phyloP scores from a whole-genome alignment of 2,329 filamentous ascomycete species.

The Capronia americana region DNA sequence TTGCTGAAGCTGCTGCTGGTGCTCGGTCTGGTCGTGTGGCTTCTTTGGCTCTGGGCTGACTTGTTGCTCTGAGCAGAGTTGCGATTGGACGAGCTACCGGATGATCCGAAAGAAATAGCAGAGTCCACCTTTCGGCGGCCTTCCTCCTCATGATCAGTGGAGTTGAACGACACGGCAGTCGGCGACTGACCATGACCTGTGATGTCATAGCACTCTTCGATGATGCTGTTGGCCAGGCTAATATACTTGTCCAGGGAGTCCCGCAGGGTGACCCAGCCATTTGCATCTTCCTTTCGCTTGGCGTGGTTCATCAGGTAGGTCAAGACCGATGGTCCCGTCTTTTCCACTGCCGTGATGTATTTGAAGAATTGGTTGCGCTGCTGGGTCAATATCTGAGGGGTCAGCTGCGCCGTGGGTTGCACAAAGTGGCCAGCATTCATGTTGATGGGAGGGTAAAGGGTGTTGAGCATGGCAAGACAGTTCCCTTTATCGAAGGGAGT shows the following conservation, averaged over 20 bases:
- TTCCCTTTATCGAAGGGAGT: slow-evolving; percentile 69
- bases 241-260: slow-evolving; percentile 65
- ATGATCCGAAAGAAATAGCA: slow-evolving; percentile 64
- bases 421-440: slow-evolving; percentile 46
- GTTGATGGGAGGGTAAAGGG: slow-evolving; percentile 64
- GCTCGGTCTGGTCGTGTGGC: slow-evolving; percentile 41
- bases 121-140: slow-evolving; percentile 65
- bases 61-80: slow-evolving; percentile 45
- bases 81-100: slow-evolving; percentile 47
- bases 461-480: slow-evolving; percentile 72
- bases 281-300: slow-evolving; percentile 58
- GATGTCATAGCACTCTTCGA: slow-evolving; percentile 64
- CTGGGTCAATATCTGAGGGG: slow-evolving; percentile 57
- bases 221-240: slow-evolving; percentile 63
- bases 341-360: slow-evolving; percentile 65
- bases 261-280: slow-evolving; percentile 60
- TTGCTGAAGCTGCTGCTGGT: slow-evolving; percentile 42
- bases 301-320: slow-evolving; percentile 61
- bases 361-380: slow-evolving; percentile 69
- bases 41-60: slow-evolving; percentile 39
- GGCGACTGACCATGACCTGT: slow-evolving; percentile 49
- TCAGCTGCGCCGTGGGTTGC: slow-evolving; percentile 60
- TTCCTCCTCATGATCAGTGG: slow-evolving; percentile 43
- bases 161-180: slow-evolving; percentile 37
- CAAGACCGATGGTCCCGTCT: slow-evolving; percentile 60